Base-by-base conservation (phyloP, 495 filamentous ascomycete species). In the Cercophora newfieldiana region DNA sequence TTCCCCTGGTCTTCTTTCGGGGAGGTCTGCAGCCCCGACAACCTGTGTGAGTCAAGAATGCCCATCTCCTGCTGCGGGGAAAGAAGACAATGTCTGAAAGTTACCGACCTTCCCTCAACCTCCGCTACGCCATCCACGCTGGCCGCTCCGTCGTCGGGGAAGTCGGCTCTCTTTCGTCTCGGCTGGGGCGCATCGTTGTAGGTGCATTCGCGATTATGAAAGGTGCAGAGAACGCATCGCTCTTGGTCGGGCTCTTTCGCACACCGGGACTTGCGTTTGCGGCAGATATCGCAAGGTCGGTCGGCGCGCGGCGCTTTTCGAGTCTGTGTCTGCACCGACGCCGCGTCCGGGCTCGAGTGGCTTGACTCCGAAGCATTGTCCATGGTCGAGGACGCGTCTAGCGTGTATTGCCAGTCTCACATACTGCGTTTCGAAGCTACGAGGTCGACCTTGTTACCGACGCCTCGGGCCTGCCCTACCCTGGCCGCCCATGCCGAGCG, bases 231-330 rank as follows among this genome's bases (percentile, higher is more conserved):
- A 24, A 84, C 79, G 66, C 81, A 84, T 65, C 77, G 77, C 7
- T 73, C 69, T 19, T 77, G 75, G 28, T 76, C 80, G 8, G 75
- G 72, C 69, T 91, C 89, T 77, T 91, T 90, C 22, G 90, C 91
- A 77, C 91, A 94, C 53, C 89, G 85, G 70, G 87, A 90, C 77
- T 93, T 93, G 72, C 91, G 81, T 74, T 86, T 86, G 53, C 92
- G 82, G 77, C 91, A 94, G 58, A 89, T 89, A 81, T 94, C 91
- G 77, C 73, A 75, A 14, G 73, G 73, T n/a, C 71, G 66, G 30
- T 72, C 71, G 55, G 66, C 31, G 47, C 72, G 72, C 16, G 62
- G 29, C 28, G 58, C 59, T 47, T 61, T 66, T 29, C 58, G 65
- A 14, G 56, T 24, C 18, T 63, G 69, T 8, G 61, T 44, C n/a